phyloP scores from a whole-genome alignment of 805 yeast species.

The Lipomyces yamadae region DNA sequence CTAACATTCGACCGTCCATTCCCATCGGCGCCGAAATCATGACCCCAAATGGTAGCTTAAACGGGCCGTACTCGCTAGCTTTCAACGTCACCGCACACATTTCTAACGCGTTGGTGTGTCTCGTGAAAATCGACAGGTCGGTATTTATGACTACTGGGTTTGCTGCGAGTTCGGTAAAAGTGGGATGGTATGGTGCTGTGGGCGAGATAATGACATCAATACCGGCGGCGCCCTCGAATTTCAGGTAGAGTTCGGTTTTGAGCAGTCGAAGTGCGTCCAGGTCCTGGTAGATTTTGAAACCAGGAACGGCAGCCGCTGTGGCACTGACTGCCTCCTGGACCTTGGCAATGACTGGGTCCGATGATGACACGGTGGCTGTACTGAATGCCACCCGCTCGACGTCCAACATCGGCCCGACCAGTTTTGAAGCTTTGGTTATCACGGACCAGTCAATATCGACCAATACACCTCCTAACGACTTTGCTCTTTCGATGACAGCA shows the following conservation, averaged over 20 bases:
- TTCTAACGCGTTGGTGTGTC: constrained; percentile 23
- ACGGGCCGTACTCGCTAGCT: constrained; percentile 16
- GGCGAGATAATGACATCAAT: constrained; percentile 33
- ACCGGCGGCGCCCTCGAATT: constrained; percentile 31
- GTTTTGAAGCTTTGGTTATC: constrained; percentile 11
- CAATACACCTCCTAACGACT: constrained; percentile 25
- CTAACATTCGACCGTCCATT: constrained; percentile 35
- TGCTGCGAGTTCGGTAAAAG: constrained; percentile 1
- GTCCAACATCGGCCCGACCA: constrained; percentile 19
- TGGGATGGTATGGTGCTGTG: constrained; percentile 31
- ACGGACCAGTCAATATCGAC: constrained; percentile 31
- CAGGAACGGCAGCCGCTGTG: constrained; percentile 18
- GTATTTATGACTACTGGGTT: constrained; percentile 20
- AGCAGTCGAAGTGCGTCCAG: constrained; percentile 25
- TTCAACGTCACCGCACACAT: constrained; percentile 30
- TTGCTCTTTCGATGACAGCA: constrained; percentile 21
- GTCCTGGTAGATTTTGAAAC: constrained; percentile 20
- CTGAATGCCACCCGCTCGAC: constrained; percentile 30
- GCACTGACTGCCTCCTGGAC: constrained; percentile 10
- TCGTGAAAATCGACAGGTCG: constrained; percentile 27
- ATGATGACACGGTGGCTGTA: neutral
- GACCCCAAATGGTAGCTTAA: constrained; percentile 22
- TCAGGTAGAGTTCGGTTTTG: constrained; percentile 26
- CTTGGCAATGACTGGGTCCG: constrained; percentile 14
- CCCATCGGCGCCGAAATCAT: constrained; percentile 36